Conservation (phyloP, 1,284 basidiomycete species). For the Naganishia albida region DNA sequence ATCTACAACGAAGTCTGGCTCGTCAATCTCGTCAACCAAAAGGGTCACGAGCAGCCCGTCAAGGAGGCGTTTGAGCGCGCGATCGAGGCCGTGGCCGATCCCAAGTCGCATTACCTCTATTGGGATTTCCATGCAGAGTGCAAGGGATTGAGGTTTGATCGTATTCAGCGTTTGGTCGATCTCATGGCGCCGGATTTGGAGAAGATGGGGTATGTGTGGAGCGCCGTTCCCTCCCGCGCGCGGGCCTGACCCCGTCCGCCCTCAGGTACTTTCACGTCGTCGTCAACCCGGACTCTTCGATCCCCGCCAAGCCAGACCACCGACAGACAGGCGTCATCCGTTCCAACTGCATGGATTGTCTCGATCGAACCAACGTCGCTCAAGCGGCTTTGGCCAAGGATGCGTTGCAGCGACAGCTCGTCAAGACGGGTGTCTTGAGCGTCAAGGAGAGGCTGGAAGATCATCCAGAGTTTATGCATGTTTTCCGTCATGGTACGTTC, state of each 20-base stretch:
- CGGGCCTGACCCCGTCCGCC: background rate
- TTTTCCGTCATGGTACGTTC: conserved; percentile 84
- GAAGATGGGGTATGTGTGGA: conserved; percentile 70
- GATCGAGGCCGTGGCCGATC: conserved; percentile 55
- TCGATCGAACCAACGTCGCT: conserved; percentile 95
- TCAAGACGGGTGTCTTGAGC: conserved; percentile 68
- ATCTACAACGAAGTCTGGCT: conserved; percentile 79
- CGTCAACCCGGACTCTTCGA: conserved; percentile 5
- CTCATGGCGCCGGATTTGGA: conserved; percentile 72
- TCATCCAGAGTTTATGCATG: conserved; percentile 72
- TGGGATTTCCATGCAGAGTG: conserved; percentile 99
- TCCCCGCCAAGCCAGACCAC: conserved; percentile 58
- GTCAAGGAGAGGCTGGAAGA: conserved; percentile 72
- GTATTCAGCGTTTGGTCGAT: conserved; percentile 81
- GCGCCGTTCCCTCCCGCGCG: conserved; percentile 22
- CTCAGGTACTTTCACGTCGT: conserved; percentile 71
- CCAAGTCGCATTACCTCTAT: conserved; percentile 79
- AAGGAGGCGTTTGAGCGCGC: conserved; percentile 92
- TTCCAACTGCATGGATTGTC: conserved; percentile 78
- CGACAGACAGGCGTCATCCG: conserved; percentile 55
- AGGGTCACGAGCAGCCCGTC: conserved; percentile 89
- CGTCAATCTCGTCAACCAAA: conserved; percentile 93
- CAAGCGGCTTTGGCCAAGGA: conserved; percentile 85
- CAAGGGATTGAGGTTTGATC: conserved; percentile 92
- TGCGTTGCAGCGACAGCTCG: conserved; percentile 78